A percentile compares a stretch with the other conserved stretches of the same genome.
phyloP scores from a whole-genome alignment of 163 green algal genomes.

The Picocystis sp. region DNA sequence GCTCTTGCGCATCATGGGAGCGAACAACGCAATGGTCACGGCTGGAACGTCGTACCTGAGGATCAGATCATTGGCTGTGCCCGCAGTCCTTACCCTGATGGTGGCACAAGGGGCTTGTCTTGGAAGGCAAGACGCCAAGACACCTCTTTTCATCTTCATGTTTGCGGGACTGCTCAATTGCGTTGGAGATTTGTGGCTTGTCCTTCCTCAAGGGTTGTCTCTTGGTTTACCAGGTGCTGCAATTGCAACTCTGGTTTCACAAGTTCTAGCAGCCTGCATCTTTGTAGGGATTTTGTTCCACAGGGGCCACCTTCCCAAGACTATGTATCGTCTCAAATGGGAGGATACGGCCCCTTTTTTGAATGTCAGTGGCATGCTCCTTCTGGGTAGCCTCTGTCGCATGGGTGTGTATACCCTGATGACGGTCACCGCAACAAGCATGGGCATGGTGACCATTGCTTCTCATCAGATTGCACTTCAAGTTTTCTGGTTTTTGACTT shows the following conservation, averaged over 20 bases:
- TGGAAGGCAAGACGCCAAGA: slow-evolving; percentile 5
- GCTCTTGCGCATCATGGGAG: slow-evolving; percentile 36
- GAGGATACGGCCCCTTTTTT: slow-evolving; percentile 7
- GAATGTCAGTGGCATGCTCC: slow-evolving; percentile 3
- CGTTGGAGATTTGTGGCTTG: no score
- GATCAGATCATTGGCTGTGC: slow-evolving; percentile 45
- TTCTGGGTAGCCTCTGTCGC: slow-evolving; percentile 5
- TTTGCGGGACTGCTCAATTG: no score
- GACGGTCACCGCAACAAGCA: slow-evolving; percentile 21
- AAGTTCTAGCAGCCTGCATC: slow-evolving; percentile 23
- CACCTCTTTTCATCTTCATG: background rate
- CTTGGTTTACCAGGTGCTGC: slow-evolving; percentile 39
- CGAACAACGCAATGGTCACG: slow-evolving; percentile 30
- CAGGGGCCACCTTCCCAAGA: background rate
- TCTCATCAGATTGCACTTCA: slow-evolving; percentile 46
- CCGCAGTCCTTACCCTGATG: slow-evolving; percentile 31
- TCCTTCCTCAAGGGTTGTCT: background rate
- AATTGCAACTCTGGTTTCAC: slow-evolving; percentile 29
- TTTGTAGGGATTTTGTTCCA: slow-evolving; percentile 24
- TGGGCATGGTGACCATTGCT: slow-evolving; percentile 26
- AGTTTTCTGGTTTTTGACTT: slow-evolving; percentile 49
- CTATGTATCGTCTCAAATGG: background rate
- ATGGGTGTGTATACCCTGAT: slow-evolving; percentile 35
- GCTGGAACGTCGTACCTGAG: slow-evolving; percentile 35
- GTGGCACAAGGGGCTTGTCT: slow-evolving; percentile 20